These are phyloP conservation scores for Calonectria leucothoes DNA, from an alignment of 2,329 filamentous ascomycete genomes.

Conservation along the genomic window DNA sequence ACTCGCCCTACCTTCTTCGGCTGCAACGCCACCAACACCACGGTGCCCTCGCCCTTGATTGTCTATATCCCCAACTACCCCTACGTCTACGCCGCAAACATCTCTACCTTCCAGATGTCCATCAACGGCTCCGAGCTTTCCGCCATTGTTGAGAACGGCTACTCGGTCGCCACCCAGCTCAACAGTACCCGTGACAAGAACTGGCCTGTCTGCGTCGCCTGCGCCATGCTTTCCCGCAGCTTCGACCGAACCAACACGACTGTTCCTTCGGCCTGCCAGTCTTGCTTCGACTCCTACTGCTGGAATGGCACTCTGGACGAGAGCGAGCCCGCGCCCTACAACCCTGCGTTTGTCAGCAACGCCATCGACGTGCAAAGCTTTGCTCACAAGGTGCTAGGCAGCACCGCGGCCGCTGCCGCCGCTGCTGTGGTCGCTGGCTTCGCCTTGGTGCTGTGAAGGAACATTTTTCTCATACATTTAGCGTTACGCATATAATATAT, in stretches of 20 bases:
- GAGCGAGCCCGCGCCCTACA: constrained; percentile 47
- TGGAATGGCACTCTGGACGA: constrained; percentile 81
- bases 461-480: not conserved
- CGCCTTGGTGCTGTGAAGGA: constrained; percentile 25
- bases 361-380: constrained; percentile 41
- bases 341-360: constrained; percentile 42
- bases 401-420: constrained; percentile 24
- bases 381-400: constrained; percentile 28
- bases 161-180: constrained; percentile 83
- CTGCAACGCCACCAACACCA: constrained; percentile 68
- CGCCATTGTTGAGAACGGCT: constrained; percentile 87
- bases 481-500: not conserved
- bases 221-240: constrained; percentile 84
- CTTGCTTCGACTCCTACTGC: constrained; percentile 87
- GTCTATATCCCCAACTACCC: constrained; percentile 87
- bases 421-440: constrained; percentile 36
- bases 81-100: constrained; percentile 81
- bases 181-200: constrained; percentile 79
- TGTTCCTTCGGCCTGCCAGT: constrained; percentile 77
- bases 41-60: constrained; percentile 72
- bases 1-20: constrained; percentile 72
- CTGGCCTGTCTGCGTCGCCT: constrained; percentile 89
- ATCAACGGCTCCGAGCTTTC: constrained; percentile 78
- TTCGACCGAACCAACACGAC: constrained; percentile 76
- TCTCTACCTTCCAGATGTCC: constrained; percentile 77